phyloP scores from a whole-genome alignment of 805 yeast genomes.

The Diddensiella santjacobensis region DNA sequence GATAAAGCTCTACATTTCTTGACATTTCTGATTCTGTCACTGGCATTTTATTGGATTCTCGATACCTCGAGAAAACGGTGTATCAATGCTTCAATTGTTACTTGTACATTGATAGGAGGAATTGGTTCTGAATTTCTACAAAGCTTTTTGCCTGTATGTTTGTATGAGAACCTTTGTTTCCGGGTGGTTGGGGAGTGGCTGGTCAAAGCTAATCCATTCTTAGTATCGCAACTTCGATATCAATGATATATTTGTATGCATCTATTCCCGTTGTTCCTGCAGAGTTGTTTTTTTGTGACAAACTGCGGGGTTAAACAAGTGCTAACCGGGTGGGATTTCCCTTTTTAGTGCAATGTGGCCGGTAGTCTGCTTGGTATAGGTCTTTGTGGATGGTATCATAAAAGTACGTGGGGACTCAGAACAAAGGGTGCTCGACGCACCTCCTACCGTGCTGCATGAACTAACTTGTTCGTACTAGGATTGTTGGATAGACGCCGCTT shows the following conservation, averaged over 20 bases:
- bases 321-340: background rate
- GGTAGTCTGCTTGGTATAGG: slow-evolving; percentile 35
- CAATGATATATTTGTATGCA: slow-evolving; percentile 35
- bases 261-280: background rate
- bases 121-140: slow-evolving; percentile 40
- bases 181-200: background rate
- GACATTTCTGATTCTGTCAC: slow-evolving; percentile 36
- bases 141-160: slow-evolving; percentile 29
- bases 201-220: slow-evolving; percentile 11
- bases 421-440: too few species aligned
- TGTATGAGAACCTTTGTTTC: background rate
- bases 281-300: background rate
- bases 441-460: too few species aligned
- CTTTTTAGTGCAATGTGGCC: slow-evolving; percentile 31
- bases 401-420: slow-evolving; percentile 23
- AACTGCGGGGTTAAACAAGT: background rate
- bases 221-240: slow-evolving; percentile 36
- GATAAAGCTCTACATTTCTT: slow-evolving; percentile 37
- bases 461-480: slow-evolving; percentile 10
- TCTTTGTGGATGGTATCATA: slow-evolving; percentile 35
- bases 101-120: slow-evolving; percentile 36
- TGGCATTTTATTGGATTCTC: slow-evolving; percentile 41
- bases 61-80: slow-evolving; percentile 37
- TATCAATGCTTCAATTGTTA: slow-evolving; percentile 33
- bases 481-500: slow-evolving; percentile 29